phyloP scores from a whole-genome alignment of 805 yeast species.

The Tetrapisispora nanseiensis region DNA sequence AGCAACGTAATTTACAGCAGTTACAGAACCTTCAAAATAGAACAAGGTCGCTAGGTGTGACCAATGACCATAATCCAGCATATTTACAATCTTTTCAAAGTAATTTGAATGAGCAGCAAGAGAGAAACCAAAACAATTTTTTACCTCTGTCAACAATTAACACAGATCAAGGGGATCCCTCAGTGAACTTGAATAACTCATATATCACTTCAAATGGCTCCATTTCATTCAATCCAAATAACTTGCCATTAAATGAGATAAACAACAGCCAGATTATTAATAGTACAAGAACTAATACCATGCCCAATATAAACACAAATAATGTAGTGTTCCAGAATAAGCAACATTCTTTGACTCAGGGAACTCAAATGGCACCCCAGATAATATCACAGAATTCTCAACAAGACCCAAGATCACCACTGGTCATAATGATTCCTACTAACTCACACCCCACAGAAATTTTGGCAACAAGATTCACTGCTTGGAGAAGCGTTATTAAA shows the following conservation, averaged over 20 bases:
- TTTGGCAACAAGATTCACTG: slow-evolving; percentile 70
- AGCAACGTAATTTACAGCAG: slow-evolving; percentile 37
- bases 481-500: slow-evolving; percentile 77
- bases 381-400: neutral
- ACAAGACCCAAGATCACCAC: slow-evolving; percentile 41
- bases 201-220: neutral
- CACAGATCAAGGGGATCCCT: neutral
- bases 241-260: neutral
- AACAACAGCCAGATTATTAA: neutral
- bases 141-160: neutral
- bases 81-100: slow-evolving; percentile 5
- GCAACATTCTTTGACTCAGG: neutral
- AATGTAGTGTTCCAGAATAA: slow-evolving; percentile 2
- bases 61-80: neutral
- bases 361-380: neutral
- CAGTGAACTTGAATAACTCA: neutral
- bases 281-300: neutral
- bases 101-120: slow-evolving; percentile 8
- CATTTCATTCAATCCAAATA: neutral
- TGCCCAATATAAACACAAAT: neutral
- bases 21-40: slow-evolving; percentile 31
- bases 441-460: slow-evolving; percentile 77
- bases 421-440: slow-evolving; percentile 43
- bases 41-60: slow-evolving; percentile 2
- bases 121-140: slow-evolving; percentile 1